phyloP scores from a whole-genome alignment of 2,329 filamentous ascomycete species.

The Aschersonia sp. region DNA sequence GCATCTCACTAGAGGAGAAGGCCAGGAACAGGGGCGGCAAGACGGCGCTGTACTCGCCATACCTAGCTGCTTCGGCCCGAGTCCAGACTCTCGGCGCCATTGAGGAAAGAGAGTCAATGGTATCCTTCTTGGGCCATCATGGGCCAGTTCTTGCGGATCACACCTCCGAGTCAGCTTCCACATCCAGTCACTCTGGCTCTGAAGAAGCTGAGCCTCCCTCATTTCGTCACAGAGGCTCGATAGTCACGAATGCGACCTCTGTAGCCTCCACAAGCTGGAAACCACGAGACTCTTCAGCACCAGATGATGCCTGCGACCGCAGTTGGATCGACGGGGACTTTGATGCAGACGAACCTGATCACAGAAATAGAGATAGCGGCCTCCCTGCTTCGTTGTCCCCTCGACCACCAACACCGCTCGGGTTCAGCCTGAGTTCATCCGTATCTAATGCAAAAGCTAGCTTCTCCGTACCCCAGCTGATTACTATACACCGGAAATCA shows the following conservation, averaged over 20 bases:
- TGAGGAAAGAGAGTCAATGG: conserved; percentile 19
- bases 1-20: conserved; percentile 17
- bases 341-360: conserved; percentile 13
- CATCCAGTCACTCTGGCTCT: conserved; percentile 15
- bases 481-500: conserved; percentile 9
- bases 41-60: conserved; percentile 10
- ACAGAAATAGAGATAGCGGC: conserved; percentile 3
- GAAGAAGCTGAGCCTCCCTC: conserved; percentile 17
- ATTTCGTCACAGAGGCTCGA: conserved; percentile 18
- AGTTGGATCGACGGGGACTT: conserved; percentile 25
- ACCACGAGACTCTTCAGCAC: conserved; percentile 7
- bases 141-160: conserved; percentile 8
- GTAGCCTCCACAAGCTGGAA: conserved; percentile 15
- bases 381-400: conserved; percentile 11
- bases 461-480: background rate
- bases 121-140: conserved; percentile 17
- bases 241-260: conserved; percentile 21
- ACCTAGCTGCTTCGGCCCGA: conserved; percentile 14
- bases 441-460: background rate
- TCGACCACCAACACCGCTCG: conserved; percentile 14
- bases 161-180: conserved; percentile 19
- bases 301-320: conserved; percentile 10
- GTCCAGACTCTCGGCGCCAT: conserved; percentile 19
- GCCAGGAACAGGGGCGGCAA: conserved; percentile 5
- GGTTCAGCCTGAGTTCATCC: conserved; percentile 4